phyloP scores from a whole-genome alignment of 2,329 filamentous ascomycete genomes.

The Rhynchosporium secalis region DNA sequence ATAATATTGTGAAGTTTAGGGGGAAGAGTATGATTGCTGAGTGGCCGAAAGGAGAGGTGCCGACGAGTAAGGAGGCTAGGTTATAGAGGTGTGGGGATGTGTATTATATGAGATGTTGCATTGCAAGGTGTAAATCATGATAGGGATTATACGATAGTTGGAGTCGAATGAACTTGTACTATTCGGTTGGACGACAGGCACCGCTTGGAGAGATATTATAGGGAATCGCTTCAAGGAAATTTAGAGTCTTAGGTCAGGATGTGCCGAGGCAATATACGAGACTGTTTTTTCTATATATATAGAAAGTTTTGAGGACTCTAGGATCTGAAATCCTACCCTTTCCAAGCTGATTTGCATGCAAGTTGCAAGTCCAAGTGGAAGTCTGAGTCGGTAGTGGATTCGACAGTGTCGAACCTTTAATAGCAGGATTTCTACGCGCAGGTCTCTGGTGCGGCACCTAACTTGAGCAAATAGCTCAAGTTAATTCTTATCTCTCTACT shows the following conservation, averaged over 20 bases:
- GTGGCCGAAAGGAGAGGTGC: constrained; percentile 20
- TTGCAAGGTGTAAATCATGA: constrained; percentile 14
- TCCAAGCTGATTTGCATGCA: too few species aligned
- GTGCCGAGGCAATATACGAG: too few species aligned
- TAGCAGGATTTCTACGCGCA: too few species aligned
- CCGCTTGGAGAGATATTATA: neutral
- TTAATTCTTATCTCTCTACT: too few species aligned
- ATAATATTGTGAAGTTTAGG: constrained; percentile 76
- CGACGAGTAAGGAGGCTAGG: neutral
- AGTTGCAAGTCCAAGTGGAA: too few species aligned
- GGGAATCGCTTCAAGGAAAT: too few species aligned
- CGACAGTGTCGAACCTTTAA: too few species aligned
- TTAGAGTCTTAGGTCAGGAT: too few species aligned
- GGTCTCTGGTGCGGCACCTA: too few species aligned
- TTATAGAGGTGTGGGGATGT: constrained; percentile 6
- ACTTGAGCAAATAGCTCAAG: too few species aligned
- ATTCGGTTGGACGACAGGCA: neutral
- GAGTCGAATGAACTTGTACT: neutral
- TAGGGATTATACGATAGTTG: neutral
- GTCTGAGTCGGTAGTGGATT: too few species aligned
- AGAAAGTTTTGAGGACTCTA: neutral
- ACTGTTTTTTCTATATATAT: neutral
- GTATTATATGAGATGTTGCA: constrained; percentile 8
- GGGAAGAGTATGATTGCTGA: constrained; percentile 47
- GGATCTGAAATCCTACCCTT: too few species aligned